Base-by-base conservation (phyloP, 1,284 basidiomycete genomes). In the Ustilago esculenta region DNA sequence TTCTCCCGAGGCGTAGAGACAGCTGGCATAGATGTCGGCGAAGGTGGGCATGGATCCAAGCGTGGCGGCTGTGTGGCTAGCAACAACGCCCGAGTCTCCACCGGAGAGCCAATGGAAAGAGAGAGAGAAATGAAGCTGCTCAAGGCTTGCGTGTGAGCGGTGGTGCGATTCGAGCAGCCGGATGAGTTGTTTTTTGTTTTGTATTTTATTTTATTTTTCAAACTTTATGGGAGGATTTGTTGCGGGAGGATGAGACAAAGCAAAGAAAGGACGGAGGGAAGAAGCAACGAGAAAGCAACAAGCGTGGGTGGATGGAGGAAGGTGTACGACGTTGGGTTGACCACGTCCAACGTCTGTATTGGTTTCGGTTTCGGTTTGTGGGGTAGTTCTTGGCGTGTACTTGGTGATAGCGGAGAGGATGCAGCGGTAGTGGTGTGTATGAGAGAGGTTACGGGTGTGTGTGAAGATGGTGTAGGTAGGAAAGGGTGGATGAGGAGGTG, bases 11-110 rank as follows among this genome's bases (percentile, higher is more conserved):
- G 55, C 50, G 42, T 76, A 74, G 8, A 76, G 43, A 42, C 64
- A 61, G 37, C 56, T 56, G 20, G 68, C 63, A 45, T 72, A 76
- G 43, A 68, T 73, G 25, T 76, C 73, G 32, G 67, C 60, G 37
- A 56, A 70, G 37, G 52, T 70, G 11, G 67, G 61, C 59, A 58
- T 68, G 20, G n/a, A 30, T 3, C 9, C 42, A 7, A 33, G 23
- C 10, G 15, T 10, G 40, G 5, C 7, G 18, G 4, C 11, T 5
- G 30, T 12, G 17, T 32, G 3, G 12, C 23, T 34, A 15, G 8
- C 21, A 40, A 29, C 10, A n/a, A 29, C 12, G 27, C 27, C 27
- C 7, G 6, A 29, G 7, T 6, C 27, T 29, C 27, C 12, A 29
- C 27, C 6, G 27, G 18, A 20, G 18, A 5, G 10, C 8, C 5